Evolutionary conservation across 2,329 filamentous ascomycete species (phyloP).

Genomic region (Colletotrichum somersetense): DNA sequence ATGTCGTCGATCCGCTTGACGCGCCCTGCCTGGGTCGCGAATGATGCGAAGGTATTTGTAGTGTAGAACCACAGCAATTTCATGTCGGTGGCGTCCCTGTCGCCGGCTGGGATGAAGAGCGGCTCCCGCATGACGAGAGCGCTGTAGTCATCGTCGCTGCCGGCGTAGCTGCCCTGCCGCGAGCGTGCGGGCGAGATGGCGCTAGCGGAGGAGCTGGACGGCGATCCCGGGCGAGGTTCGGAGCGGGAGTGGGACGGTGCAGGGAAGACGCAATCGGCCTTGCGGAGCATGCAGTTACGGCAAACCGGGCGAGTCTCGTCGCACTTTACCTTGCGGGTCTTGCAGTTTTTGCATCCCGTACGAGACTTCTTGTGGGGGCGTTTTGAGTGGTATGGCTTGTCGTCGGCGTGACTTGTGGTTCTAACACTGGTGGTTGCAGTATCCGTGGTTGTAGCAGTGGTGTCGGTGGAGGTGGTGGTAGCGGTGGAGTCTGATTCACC

Average conservation of each 20-base stretch:
- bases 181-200: constrained; percentile 24
- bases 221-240: constrained; percentile 24
- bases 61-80: constrained; percentile 69
- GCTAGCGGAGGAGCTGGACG: constrained; percentile 25
- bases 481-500: constrained; percentile 15
- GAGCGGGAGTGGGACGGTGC: constrained; percentile 38
- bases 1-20: constrained; percentile 55
- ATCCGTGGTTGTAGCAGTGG: not conserved
- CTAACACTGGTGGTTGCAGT: not conserved
- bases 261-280: constrained; percentile 62
- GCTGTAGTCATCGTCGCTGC: constrained; percentile 37
- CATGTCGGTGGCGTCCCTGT: constrained; percentile 59
- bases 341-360: constrained; percentile 67
- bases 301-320: constrained; percentile 65
- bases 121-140: constrained; percentile 45
- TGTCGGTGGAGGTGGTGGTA: not conserved
- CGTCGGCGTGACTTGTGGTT: constrained; percentile 19
- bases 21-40: constrained; percentile 56
- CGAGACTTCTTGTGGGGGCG: constrained; percentile 68
- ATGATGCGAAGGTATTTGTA: constrained; percentile 59
- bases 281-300: constrained; percentile 62
- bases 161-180: constrained; percentile 2
- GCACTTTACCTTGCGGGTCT: constrained; percentile 68
- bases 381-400: constrained; percentile 58
- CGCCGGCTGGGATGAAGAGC: constrained; percentile 47